Evolutionary conservation across 768 basidiomycete genomes (phyloP).

Genomic region (Auricularia cornea): DNA sequence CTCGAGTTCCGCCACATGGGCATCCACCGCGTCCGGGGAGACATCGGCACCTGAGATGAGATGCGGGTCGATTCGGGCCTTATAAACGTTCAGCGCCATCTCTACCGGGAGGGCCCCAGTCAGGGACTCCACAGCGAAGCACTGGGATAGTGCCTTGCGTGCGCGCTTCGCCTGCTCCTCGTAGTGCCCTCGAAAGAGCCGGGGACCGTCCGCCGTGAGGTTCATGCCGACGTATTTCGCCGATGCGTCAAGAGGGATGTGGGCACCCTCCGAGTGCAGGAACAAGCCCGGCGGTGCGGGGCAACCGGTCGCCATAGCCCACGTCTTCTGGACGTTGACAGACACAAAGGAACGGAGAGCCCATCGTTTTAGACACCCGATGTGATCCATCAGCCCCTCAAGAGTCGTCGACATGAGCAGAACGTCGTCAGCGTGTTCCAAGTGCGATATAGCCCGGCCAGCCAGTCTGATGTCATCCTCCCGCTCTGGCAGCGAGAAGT

Average conservation of each 20-base stretch:
- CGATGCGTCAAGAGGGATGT: background rate
- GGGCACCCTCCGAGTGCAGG: constrained; percentile 9
- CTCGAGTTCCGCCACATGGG: constrained; percentile 5
- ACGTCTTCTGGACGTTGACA: too few species aligned
- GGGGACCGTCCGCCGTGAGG: background rate
- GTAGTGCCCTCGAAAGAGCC: constrained; percentile 8
- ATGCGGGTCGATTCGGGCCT: constrained; percentile 12
- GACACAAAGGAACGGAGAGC: too few species aligned
- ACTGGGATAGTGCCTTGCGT: constrained; percentile 9
- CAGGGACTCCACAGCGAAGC: constrained; percentile 12
- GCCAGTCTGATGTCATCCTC: constrained; percentile 8
- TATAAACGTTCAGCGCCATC: constrained; percentile 8
- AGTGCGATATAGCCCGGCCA: constrained; percentile 9
- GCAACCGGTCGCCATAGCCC: too few species aligned
- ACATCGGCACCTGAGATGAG: constrained; percentile 9
- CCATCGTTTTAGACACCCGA: too few species aligned
- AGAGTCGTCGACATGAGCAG: background rate
- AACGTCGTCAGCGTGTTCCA: constrained; percentile 20
- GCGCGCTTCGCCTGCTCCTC: constrained; percentile 9
- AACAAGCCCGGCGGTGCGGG: constrained; percentile 1
- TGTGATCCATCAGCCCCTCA: too few species aligned
- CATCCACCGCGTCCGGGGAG: constrained; percentile 4
- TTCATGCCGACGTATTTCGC: constrained; percentile 8
- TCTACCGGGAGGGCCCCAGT: constrained; percentile 9
- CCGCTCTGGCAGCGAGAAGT: constrained; percentile 5